A percentile compares a stretch with the other conserved stretches of the same genome.
phyloP scores from a whole-genome alignment of 1,284 basidiomycete genomes.

The Boletellus dicymbophilus region DNA sequence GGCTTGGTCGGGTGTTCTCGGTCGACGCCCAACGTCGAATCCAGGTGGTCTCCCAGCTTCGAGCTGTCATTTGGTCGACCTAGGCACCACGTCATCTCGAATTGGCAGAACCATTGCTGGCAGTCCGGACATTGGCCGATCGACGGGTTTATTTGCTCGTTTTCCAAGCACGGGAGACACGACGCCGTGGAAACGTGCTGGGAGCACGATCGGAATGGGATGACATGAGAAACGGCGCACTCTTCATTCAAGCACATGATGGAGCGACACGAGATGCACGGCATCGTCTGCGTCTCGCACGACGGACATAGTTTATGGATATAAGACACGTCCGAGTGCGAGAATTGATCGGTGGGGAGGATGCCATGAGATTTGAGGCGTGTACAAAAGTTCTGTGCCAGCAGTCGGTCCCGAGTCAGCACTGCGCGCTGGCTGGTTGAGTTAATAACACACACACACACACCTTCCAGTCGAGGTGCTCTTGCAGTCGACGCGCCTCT shows the following conservation, averaged over 20 bases:
- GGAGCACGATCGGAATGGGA: conserved; percentile 20
- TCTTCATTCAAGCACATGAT: conserved; percentile 20
- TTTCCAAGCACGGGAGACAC: conserved; percentile 16
- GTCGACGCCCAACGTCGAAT: neutral
- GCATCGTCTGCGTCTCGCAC: conserved; percentile 9
- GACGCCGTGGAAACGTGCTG: conserved; percentile 8
- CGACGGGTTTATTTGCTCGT: conserved; percentile 4
- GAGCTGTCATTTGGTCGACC: conserved; percentile 14
- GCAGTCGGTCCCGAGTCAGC: neutral
- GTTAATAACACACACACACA: too few relatives aligned
- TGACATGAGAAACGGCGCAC: conserved; percentile 16
- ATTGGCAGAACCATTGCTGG: conserved; percentile 21
- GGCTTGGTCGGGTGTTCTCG: conserved; percentile 17
- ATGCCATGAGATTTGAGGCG: conserved; percentile 13
- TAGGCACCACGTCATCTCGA: conserved; percentile 25
- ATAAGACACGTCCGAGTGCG: neutral
- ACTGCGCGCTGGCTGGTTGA: neutral
- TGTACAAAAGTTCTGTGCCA: conserved; percentile 16
- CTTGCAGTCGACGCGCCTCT: conserved; percentile 3
- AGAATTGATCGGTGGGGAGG: neutral
- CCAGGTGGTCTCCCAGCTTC: neutral
- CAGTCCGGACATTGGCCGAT: conserved; percentile 26
- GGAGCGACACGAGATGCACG: conserved; percentile 12
- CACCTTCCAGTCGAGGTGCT: conserved; percentile 17
- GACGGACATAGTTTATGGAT: conserved; percentile 12